A percentile compares a stretch with the other conserved stretches of the same genome.
Conservation (phyloP, 169 alveolate genomes). For the Theileria parva region DNA sequence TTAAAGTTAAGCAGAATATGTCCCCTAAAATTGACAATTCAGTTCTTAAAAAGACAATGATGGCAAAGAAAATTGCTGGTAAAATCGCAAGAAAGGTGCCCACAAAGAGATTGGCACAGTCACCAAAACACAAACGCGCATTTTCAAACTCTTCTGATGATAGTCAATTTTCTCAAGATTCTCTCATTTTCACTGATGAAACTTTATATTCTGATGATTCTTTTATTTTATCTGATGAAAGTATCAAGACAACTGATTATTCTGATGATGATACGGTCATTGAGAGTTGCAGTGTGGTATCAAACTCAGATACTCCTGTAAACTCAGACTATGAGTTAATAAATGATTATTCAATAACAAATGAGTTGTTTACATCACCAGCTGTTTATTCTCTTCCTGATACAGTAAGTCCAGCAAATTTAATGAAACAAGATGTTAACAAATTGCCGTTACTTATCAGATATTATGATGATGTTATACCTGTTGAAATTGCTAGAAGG, state of each 20-base stretch:
- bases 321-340: constrained; percentile 5
- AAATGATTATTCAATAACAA: background rate
- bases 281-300: background rate
- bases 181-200: background rate
- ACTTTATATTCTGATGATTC: background rate
- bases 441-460: background rate
- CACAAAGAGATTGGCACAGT: background rate
- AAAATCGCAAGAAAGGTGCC: constrained; percentile 9
- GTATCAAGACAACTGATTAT: background rate
- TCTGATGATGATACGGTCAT: background rate
- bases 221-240: background rate
- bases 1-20: constrained; percentile 49
- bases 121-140: background rate
- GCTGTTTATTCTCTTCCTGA: background rate
- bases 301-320: constrained; percentile 8
- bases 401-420: background rate
- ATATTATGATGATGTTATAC: background rate
- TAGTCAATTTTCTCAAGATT: background rate
- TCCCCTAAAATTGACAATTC: background rate
- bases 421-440: background rate
- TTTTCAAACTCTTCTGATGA: background rate
- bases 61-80: constrained; percentile 8
- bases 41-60: constrained; percentile 11
- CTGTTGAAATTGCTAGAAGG: constrained; percentile 12
- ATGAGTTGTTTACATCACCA: constrained; percentile 3